A percentile compares a stretch with the other conserved stretches of the same genome.
These are phyloP conservation scores for Fusarium torreyae DNA, from an alignment of 2,329 filamentous ascomycete species.

Conservation along the genomic window DNA sequence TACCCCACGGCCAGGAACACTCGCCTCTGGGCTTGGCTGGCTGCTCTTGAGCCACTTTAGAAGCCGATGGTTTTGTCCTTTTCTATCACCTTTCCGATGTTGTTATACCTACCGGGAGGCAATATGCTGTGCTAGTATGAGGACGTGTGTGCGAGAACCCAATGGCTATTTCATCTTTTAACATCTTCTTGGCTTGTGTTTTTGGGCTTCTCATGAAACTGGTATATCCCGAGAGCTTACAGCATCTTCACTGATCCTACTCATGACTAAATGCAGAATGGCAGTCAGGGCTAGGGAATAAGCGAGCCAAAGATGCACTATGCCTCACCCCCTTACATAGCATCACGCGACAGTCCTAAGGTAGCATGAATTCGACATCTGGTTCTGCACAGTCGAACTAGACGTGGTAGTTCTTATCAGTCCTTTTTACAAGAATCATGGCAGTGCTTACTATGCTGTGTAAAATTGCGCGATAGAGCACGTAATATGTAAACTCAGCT, in stretches of 20 bases:
- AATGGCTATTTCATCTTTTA: no score
- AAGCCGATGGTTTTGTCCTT: background rate
- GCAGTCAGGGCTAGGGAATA: background rate
- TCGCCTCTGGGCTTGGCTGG: background rate
- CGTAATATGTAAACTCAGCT: no score
- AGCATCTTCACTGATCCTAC: background rate
- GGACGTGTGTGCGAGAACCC: no score
- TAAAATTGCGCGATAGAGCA: no score
- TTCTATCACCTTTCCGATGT: background rate
- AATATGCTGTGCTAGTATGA: background rate
- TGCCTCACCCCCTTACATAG: background rate
- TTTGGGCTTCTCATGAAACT: no score
- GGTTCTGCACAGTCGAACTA: no score
- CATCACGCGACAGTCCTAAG: background rate
- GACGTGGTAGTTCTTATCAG: no score
- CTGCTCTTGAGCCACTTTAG: background rate
- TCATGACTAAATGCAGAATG: background rate
- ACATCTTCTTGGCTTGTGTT: no score
- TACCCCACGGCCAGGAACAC: slow-evolving; percentile 1
- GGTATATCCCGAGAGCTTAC: no score
- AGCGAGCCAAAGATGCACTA: background rate
- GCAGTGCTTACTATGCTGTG: no score
- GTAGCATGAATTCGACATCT: no score
- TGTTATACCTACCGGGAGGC: background rate
- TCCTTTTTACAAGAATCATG: no score